Evolutionary conservation across 345 rosid species (phyloP), one percentile per base, ranked within the genome.

Genomic region (Microcos paniculata): DNA sequence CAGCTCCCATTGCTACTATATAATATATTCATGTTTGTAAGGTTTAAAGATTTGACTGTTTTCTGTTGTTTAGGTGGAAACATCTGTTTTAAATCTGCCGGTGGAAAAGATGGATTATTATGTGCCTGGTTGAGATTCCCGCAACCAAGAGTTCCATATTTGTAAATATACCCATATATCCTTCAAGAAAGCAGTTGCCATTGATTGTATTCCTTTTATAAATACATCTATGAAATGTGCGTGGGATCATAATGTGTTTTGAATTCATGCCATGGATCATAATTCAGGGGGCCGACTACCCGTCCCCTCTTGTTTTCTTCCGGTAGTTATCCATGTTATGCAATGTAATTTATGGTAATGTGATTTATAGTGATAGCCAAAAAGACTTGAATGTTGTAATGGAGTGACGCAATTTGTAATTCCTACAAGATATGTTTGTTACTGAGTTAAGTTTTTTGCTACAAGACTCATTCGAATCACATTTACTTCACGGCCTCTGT

Each of bases 81-180:
- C 85, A 73, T 89, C 96, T 9, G 94, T 90, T 55, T 76, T 93
- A 77, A 95, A 95, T 82, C 91, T 95, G 40, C 97, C 97, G 0
- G 96, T 94, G 63, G 99, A 95, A 45, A 91, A 95, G 86, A 95
- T 95, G 99, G 98, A 95, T 83, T 93, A 86, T 82, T 93, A 82
- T 66, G 92, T 90, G 24, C 87, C 99, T 33, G 98, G 98, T 45
- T 95, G 77, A 85, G 67, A 9, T 55, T 35, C 30, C 12, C 65
- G 58, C 42, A 15, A 9, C 2, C 8, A 21, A n/a, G 67, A 6
- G n/a, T n/a, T 1, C 0, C 31, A 8, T 72, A 33, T 10, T 57
- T 79, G 82, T 73, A 79, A 52, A 76, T 72, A 82, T 65, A 38
- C 18, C 55, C 1, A 43, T 40, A n/a, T 51, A 26, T 35, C 30